Base-by-base conservation (phyloP, 768 basidiomycete genomes). In the Mycena galericulata region DNA sequence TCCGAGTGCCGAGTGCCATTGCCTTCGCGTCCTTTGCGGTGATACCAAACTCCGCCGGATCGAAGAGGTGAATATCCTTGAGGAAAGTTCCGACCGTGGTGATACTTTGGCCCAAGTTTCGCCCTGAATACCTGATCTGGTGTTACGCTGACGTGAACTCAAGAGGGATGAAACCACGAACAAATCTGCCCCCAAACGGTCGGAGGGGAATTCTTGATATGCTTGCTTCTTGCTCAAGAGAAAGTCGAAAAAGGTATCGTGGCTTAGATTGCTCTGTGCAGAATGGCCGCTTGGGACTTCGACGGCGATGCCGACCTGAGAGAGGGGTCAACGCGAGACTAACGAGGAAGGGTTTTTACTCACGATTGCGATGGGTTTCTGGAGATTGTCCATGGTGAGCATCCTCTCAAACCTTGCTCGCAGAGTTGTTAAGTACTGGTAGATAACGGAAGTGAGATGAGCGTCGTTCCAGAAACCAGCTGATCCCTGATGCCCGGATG, bases 41-140 rank as follows among this genome's bases (percentile, higher is more conserved):
- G 29, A 82, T 75, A 4, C 81, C 81, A 43, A 82, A 80, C 62
- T 81, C 81, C 29, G 79, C 53, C 59, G 76, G 65, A 49, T 82
- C 81, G 38, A 82, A 79, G 5, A 69, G 62, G 11, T 69, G 62
- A 2, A 75, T 67, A 40, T 80, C 67, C 58, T 82, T 82, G 32
- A 82, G 73, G 63, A 82, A 82, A 10, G 77, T 68, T 4, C 66
- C 66, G 68, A 4, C 75, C 77, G 3, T 63, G 43, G 20, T 11
- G 50, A 29, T 22, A 77, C 77, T 24, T 68, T 62, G n/a, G n/a
- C n/a, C n/a, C 65, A 65, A 77, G 2, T 75, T 76, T 18, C 32
- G 15, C 36, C 4, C n/a, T n/a, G 17, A 26, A n/a, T 10, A 61
- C 47, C 30, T 38, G 5, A 58, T 14, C 34, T 11, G 27, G 17